These are phyloP conservation scores for Hibiscus mutabilis DNA, from an alignment of 345 rosid species.

Conservation along the genomic window DNA sequence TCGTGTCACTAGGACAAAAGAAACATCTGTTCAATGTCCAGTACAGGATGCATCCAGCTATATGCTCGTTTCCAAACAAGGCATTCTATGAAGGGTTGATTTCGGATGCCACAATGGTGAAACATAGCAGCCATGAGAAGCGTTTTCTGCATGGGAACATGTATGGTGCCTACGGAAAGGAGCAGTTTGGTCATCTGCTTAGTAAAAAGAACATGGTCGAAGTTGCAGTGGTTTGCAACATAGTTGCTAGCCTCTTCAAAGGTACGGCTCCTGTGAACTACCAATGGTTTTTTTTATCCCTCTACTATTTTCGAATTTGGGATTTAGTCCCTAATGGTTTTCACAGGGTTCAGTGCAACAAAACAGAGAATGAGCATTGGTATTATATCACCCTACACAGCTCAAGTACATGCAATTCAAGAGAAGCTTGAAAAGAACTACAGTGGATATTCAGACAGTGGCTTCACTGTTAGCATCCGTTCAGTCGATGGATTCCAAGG, in stretches of 20 bases:
- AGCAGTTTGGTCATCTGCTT: conserved; percentile 22
- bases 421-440: conserved; percentile 25
- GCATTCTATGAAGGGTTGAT: conserved; percentile 18
- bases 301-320: not conserved
- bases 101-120: conserved; percentile 16
- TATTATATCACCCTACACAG: conserved; percentile 46
- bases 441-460: not conserved
- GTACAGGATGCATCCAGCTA: conserved; percentile 34
- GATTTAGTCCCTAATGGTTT: not conserved
- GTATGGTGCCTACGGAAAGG: conserved; percentile 39
- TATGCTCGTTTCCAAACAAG: conserved; percentile 23
- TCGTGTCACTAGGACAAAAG: conserved; percentile 8
- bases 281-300: not conserved
- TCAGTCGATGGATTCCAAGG: conserved; percentile 54
- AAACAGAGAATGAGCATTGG: conserved; percentile 30
- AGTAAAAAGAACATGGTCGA: conserved; percentile 32
- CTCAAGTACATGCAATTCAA: conserved; percentile 45
- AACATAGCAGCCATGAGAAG: conserved; percentile 6
- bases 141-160: conserved; percentile 27
- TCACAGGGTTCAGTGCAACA: conserved; percentile 4
- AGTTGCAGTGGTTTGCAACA: conserved; percentile 29
- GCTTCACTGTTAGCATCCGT: conserved; percentile 27
- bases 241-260: conserved; percentile 30
- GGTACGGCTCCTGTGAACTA: conserved; percentile 13
- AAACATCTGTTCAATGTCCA: conserved; percentile 25